Evolutionary conservation across 768 basidiomycete species (phyloP), one percentile per base, ranked within the genome.

Genomic region (Termitomyces sp.): DNA sequence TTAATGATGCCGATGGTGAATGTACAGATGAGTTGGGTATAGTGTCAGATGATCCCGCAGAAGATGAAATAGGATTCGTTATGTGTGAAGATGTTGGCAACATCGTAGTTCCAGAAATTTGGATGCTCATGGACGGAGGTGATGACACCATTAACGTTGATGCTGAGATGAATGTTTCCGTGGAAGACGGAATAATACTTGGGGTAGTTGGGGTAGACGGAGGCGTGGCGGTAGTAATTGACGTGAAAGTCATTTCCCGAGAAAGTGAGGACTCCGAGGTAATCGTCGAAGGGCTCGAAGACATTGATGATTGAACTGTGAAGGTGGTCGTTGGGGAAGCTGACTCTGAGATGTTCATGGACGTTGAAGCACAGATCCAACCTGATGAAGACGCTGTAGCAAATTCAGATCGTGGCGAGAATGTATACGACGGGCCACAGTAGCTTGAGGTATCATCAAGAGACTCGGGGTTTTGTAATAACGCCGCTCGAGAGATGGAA

Each of bases 21-120:
- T 41, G 24, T 55, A 53, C 46, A 59, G 53, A 53, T 22, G 56
- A 48, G 43, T 18, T 55, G 32, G 62, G 41, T 59, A 50, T 42
- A 44, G 29, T 48, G 29, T 46, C 47, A 49, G 59, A 43, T 46
- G 36, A 24, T 56, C n/a, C 46, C 34, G 39, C 1, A 16, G 16
- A 41, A 26, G 57, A 53, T 43, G 53, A 27, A 22, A 27, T 29
- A 13, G 47, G 24, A 24, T 22, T 52, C 3, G 39, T 46, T 20
- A 51, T 37, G 43, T 42, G 44, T 22, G 27, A 39, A 37, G 24
- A 27, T n/a, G 36, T 18, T 26, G 24, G 51, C 10, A 52, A 37
- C 24, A 36, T 46, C 13, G 42, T 18, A 36, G 34, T 51, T 18
- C 26, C 20, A 27, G 56, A 26, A 0, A 16, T 29, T 24, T 41